A percentile compares a stretch with the other conserved stretches of the same genome.
Evolutionary conservation across 2,329 filamentous ascomycete species (phyloP).

Genomic region (Nemania abortiva): DNA sequence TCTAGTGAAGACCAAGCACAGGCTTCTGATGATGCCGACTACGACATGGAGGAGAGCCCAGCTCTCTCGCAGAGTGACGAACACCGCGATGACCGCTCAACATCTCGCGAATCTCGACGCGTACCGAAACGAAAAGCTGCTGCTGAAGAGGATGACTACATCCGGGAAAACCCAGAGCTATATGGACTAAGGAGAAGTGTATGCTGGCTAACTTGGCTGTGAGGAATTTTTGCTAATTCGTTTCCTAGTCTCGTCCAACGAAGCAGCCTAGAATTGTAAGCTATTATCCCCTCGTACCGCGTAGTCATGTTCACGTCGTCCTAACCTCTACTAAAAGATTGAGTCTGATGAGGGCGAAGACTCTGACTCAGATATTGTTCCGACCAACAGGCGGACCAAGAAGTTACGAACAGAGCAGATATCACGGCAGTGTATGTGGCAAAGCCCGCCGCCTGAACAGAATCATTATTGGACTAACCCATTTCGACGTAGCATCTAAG

Average conservation of each 20-base stretch:
- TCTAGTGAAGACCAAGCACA: constrained; percentile 63
- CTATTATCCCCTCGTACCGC: constrained; percentile 31
- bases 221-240: constrained; percentile 51
- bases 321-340: constrained; percentile 45
- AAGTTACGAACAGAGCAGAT: constrained; percentile 73
- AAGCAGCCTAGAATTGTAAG: constrained; percentile 70
- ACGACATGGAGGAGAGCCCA: constrained; percentile 75
- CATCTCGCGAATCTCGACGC: constrained; percentile 77
- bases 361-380: constrained; percentile 78
- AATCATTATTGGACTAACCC: constrained; percentile 35
- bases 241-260: constrained; percentile 65
- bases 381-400: constrained; percentile 71
- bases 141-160: constrained; percentile 82
- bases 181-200: constrained; percentile 96
- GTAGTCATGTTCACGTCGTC: constrained; percentile 11
- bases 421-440: constrained; percentile 70
- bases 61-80: constrained; percentile 62
- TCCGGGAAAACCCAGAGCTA: constrained; percentile 90
- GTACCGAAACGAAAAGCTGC: constrained; percentile 78
- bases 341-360: constrained; percentile 70
- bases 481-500: constrained; percentile 65
- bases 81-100: constrained; percentile 68
- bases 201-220: constrained; percentile 55
- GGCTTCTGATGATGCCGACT: constrained; percentile 78
- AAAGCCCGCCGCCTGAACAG: constrained; percentile 19